Conservation (phyloP, 1,284 basidiomycete species). For the Xerocomus tenax region DNA sequence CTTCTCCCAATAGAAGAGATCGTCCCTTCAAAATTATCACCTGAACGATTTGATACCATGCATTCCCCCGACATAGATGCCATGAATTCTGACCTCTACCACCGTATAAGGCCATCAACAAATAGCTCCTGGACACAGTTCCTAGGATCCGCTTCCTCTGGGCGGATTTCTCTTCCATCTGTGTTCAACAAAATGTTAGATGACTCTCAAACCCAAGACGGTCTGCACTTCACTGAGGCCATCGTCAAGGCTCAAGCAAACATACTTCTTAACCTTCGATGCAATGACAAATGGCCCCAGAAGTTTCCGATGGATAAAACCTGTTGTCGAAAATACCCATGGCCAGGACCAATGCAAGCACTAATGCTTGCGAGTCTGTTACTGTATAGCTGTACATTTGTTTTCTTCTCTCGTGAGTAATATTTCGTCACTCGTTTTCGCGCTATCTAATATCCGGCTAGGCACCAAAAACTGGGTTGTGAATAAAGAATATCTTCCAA, state of each 20-base stretch:
- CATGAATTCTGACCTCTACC: slow-evolving; percentile 77
- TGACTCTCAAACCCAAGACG: slow-evolving; percentile 68
- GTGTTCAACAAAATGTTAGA: slow-evolving; percentile 76
- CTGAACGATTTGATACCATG: slow-evolving; percentile 60
- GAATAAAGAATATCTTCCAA: slow-evolving; percentile 33
- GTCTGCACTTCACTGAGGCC: slow-evolving; percentile 68
- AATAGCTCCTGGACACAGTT: slow-evolving; percentile 29
- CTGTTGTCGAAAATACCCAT: slow-evolving; percentile 73
- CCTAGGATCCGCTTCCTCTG: slow-evolving; percentile 19
- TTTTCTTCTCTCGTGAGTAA: slow-evolving; percentile 21
- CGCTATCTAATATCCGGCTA: slow-evolving; percentile 17
- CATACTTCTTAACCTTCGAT: slow-evolving; percentile 72
- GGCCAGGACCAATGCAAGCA: slow-evolving; percentile 54
- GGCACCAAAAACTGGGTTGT: slow-evolving; percentile 21
- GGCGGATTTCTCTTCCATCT: slow-evolving; percentile 54
- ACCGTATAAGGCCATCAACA: slow-evolving; percentile 48
- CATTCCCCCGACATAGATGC: slow-evolving; percentile 71
- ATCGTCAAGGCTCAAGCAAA: slow-evolving; percentile 67
- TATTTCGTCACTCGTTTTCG: background rate
- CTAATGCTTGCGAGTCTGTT: slow-evolving; percentile 42
- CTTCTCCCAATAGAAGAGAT: slow-evolving; percentile 72
- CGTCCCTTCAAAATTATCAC: slow-evolving; percentile 50
- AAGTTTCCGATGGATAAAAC: slow-evolving; percentile 69
- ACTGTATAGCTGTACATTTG: slow-evolving; percentile 10
- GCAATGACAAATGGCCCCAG: slow-evolving; percentile 68